Conservation (phyloP, 1,284 basidiomycete species). For the Lentinula novae-zelandiae region DNA sequence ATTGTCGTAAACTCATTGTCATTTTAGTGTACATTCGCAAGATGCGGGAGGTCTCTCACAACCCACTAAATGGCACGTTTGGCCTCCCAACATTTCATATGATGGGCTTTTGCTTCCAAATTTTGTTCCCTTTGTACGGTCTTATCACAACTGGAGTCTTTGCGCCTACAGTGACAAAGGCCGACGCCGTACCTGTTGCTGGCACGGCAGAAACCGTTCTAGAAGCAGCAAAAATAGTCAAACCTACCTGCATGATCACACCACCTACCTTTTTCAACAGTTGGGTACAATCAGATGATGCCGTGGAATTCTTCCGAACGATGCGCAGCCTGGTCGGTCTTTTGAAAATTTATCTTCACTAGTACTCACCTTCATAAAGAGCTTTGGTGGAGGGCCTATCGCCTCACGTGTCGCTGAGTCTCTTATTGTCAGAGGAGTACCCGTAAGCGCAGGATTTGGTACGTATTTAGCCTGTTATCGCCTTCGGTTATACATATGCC, state of each 20-base stretch:
- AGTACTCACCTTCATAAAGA: slow-evolving; percentile 14
- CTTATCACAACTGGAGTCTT: slow-evolving; percentile 25
- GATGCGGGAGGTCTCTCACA: neutral
- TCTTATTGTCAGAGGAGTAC: slow-evolving; percentile 24
- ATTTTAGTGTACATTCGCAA: neutral
- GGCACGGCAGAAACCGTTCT: slow-evolving; percentile 30
- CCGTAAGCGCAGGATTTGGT: slow-evolving; percentile 24
- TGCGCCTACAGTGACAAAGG: slow-evolving; percentile 24
- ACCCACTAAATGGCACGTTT: slow-evolving; percentile 12
- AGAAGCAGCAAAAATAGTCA: slow-evolving; percentile 24
- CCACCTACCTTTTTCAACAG: slow-evolving; percentile 32
- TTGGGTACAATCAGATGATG: slow-evolving; percentile 26
- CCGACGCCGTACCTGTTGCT: slow-evolving; percentile 16
- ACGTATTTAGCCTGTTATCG: neutral
- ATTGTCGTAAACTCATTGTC: neutral
- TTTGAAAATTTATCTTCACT: slow-evolving; percentile 4
- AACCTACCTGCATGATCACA: slow-evolving; percentile 24
- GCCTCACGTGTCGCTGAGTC: slow-evolving; percentile 24
- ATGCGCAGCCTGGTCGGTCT: slow-evolving; percentile 25
- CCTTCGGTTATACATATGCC: neutral
- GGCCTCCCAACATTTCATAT: slow-evolving; percentile 31
- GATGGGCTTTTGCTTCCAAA: slow-evolving; percentile 25
- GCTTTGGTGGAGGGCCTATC: slow-evolving; percentile 24
- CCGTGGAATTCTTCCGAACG: slow-evolving; percentile 21
- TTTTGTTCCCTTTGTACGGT: slow-evolving; percentile 21